A percentile compares a stretch with the other conserved stretches of the same genome.
These are phyloP conservation scores for Ophiocytium majus DNA, from an alignment of 352 stramenopile genomes.

Conservation along the genomic window DNA sequence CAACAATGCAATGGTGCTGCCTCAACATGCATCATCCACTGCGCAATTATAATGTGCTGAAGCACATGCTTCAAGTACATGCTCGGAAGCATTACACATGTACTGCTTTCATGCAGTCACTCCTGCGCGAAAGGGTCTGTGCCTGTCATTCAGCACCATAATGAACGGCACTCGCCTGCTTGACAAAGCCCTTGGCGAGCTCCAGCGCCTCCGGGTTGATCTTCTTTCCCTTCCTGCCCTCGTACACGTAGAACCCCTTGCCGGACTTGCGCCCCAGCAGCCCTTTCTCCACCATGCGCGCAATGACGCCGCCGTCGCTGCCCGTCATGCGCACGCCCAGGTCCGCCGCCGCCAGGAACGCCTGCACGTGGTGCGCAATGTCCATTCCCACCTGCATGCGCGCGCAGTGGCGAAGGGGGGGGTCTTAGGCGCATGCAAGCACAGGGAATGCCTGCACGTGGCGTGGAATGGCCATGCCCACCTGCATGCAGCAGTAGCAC, in stretches of 20 bases:
- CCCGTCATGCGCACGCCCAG: slow-evolving; percentile 91
- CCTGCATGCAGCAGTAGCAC: slow-evolving; percentile 20
- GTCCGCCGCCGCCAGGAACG: slow-evolving; percentile 81
- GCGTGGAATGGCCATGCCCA: slow-evolving; percentile 88
- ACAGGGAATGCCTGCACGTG: slow-evolving; percentile 86
- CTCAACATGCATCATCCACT: too few relatives aligned
- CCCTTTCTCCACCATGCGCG: slow-evolving; percentile 90
- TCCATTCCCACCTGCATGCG: slow-evolving; percentile 77
- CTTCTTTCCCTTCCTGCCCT: slow-evolving; percentile 77
- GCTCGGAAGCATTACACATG: too few relatives aligned
- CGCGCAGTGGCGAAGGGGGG: not conserved
- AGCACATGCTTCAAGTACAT: too few relatives aligned
- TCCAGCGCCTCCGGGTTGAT: slow-evolving; percentile 79
- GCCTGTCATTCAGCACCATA: slow-evolving; percentile 54
- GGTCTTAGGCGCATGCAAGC: not conserved
- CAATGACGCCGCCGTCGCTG: slow-evolving; percentile 81
- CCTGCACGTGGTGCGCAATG: slow-evolving; percentile 88
- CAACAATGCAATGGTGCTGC: too few relatives aligned
- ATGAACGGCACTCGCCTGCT: not conserved
- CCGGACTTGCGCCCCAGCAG: slow-evolving; percentile 92
- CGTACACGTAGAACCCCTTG: slow-evolving; percentile 96
- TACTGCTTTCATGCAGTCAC: too few relatives aligned
- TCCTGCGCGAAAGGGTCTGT: too few relatives aligned
- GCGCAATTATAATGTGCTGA: too few relatives aligned
- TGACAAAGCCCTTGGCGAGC: slow-evolving; percentile 56